These are phyloP conservation scores for Chaetoceros tenuissimus DNA, from an alignment of 108 stramenopile species.

Conservation along the genomic window DNA sequence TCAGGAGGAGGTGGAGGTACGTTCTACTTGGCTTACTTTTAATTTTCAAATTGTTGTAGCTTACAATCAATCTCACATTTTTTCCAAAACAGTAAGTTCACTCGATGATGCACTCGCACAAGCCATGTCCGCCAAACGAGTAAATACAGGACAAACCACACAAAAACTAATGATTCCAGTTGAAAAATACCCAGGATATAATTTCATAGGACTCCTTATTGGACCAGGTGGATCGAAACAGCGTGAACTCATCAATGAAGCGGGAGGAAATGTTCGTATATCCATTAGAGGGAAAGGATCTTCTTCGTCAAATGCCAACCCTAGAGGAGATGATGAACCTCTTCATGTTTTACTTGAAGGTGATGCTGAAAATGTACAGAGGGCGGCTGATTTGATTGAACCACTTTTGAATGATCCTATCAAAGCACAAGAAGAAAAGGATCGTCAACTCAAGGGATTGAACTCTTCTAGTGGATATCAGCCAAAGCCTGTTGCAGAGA, in stretches of 20 bases:
- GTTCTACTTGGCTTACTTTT: no score
- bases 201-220: conserved; percentile 39
- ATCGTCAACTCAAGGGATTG: conserved; percentile 39
- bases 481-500: conserved; percentile 75
- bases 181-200: conserved; percentile 35
- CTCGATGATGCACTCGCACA: conserved; percentile 12
- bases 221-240: conserved; percentile 43
- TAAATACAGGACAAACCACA: conserved; percentile 25
- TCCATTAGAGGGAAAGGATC: conserved; percentile 28
- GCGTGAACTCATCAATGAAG: conserved; percentile 25
- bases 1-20: conserved; percentile 30
- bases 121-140: not conserved
- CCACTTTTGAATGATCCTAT: conserved; percentile 38
- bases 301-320: conserved; percentile 9
- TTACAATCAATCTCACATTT: no score
- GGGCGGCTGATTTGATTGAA: conserved; percentile 44
- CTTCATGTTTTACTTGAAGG: conserved; percentile 66
- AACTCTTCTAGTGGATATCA: conserved; percentile 31
- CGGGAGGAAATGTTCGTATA: conserved; percentile 35
- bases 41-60: no score
- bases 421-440: conserved; percentile 52
- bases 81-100: no score
- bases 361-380: conserved; percentile 25
- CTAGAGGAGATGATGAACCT: conserved; percentile 41
- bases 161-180: conserved; percentile 31